Base-by-base conservation (phyloP, 306 rosid species). In the Sicyos baderoa region DNA sequence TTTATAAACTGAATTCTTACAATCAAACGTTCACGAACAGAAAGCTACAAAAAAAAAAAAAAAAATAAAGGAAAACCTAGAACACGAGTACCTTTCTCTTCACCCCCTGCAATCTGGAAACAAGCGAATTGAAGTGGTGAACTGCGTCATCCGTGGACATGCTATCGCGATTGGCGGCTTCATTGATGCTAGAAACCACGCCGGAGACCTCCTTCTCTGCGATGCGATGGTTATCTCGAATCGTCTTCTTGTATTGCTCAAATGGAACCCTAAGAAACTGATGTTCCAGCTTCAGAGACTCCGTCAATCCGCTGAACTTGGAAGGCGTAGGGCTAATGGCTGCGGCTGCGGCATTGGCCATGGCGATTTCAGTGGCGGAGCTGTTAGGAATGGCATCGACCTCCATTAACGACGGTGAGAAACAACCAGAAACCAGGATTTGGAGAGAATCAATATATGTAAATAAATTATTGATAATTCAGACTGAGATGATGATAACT, bases 211-310 rank as follows among this genome's bases (percentile, higher is more conserved):
- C 99, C 74, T 86, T 90, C 84, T 93, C 96, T 68, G 74, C 82
- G 71, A 76, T 77, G 55, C 99, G 97, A 75, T 93, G 89, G 82
- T 88, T 86, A 76, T 87, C 82, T 7, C 99, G 97, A 84, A 89
- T 85, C 82, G 96, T 81, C 80, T 93, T 93, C 89, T 88, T 93
- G 96, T 82, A 93, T 79, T 88, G 87, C 82, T 93, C 99, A 68
- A 89, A 93, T 18, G 99, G 97, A 76, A 88, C 97, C 75, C 97
- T 81, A 12, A 93, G 76, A 74, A 93, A 86, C 86, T 93, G 99
- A 76, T 93, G 97, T 81, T 93, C 99, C 63, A 93, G 82, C 85
- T 90, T 93, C 58, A 93, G 77, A 70, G 91, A 82, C 64, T 93
- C 97, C 9, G 86, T 75, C 27, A 86, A 78, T 22, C 82, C 85